Evolutionary conservation across 1,284 basidiomycete species (phyloP), one percentile per base, ranked within the genome.

Genomic region (Cutaneotrichosporon cavernicola): DNA sequence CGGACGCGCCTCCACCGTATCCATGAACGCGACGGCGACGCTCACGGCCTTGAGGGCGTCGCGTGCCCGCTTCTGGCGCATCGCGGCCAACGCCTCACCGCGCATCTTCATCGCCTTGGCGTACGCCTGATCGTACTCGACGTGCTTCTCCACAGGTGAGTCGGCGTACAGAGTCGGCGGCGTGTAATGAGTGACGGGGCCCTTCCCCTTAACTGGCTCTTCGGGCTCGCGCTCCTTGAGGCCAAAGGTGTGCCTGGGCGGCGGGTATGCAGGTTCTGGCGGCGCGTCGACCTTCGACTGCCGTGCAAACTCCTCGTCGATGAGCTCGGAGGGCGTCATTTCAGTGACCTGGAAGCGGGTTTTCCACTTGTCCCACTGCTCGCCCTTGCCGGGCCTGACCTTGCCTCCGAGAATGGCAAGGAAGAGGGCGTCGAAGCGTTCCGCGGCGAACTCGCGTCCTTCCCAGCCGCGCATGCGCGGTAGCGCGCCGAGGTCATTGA

Each of bases 111-210:
- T 53, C 6, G 51, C 51, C 4, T 9, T 4, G 14, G 26, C 51
- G 30, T n/a, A n/a, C 30, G 30, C 30, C 18, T 34, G 4, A 31
- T 53, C 51, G 31, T 31, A 53, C 31, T 53, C 51, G 30, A 53
- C 30, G 31, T 53, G 51, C 30, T 31, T 53, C 51, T 53, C 51
- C 31, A 53, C 31, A 18, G 51, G 51, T 14, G 51, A 53, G 51
- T 53, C 51, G 51, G 51, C 51, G 51, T 53, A 53, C 51, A 53
- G 55, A 38, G 55, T 56, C 32, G 53, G 36, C 5, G 53, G 53
- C 1, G 36, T 56, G 53, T 56, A 53, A 31, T 53, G 51, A 1
- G 51, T 53, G 2, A n/a, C 31, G 3, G 51, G 51, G 5, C 51
- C 51, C 51, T 53, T 53, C 26, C 2, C 14, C 26, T 53, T 32